Evolutionary conservation across 768 basidiomycete species (phyloP).

Genomic region (Suillus spraguei): DNA sequence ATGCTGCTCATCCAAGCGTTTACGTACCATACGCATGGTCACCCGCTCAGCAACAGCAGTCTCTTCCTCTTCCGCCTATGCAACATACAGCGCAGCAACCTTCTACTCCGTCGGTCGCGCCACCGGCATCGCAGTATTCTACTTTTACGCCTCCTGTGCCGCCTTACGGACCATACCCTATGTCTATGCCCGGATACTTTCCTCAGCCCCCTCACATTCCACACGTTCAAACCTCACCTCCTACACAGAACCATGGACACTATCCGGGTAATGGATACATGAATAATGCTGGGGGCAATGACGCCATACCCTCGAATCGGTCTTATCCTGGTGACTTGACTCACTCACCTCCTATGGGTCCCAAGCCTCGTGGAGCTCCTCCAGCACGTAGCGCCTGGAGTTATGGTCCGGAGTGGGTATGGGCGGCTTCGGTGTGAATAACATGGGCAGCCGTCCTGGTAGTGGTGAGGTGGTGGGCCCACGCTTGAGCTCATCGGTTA

Average conservation of each 20-base stretch:
- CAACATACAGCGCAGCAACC: constrained; percentile 38
- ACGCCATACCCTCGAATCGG: constrained; percentile 24
- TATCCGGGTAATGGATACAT: constrained; percentile 34
- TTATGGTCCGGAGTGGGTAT: constrained; percentile 65
- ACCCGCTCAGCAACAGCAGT: constrained; percentile 27
- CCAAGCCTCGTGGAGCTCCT: constrained; percentile 36
- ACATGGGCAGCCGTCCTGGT: constrained; percentile 25
- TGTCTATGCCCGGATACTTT: constrained; percentile 36
- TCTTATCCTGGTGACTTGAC: constrained; percentile 33
- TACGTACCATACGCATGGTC: constrained; percentile 36
- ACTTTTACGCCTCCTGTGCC: constrained; percentile 33
- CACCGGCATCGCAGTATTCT: constrained; percentile 35
- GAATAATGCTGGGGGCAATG: constrained; percentile 19
- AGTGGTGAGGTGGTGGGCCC: constrained; percentile 61
- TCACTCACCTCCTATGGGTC: constrained; percentile 30
- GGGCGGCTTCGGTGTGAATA: constrained; percentile 42
- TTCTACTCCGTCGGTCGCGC: constrained; percentile 32
- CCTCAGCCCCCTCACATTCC: constrained; percentile 35
- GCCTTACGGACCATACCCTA: constrained; percentile 39
- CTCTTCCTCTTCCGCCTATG: constrained; percentile 44
- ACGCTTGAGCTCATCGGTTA: constrained; percentile 52
- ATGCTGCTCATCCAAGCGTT: constrained; percentile 33
- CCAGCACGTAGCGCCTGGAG: constrained; percentile 63
- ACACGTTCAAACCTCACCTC: constrained; percentile 27
- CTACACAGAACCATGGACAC: constrained; percentile 29